phyloP scores from a whole-genome alignment of 768 basidiomycete genomes.

The Daedaleopsis nitida region DNA sequence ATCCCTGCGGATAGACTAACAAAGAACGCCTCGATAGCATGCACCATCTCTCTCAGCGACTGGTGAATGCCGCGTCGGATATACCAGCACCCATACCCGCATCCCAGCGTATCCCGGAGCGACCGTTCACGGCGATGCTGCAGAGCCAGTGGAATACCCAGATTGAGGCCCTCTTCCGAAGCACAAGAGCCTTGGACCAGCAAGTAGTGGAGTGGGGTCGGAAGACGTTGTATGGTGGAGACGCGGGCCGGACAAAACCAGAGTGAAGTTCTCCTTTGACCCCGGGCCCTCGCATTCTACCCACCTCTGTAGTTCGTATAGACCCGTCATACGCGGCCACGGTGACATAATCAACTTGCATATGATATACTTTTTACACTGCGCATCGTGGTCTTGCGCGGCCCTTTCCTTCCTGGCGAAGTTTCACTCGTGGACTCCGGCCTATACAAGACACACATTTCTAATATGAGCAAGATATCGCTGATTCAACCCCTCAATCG shows the following conservation, averaged over 20 bases:
- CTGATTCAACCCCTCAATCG: too few relatives aligned
- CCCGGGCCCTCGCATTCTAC: not conserved
- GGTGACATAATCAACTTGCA: too few relatives aligned
- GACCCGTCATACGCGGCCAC: not conserved
- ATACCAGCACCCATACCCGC: conserved; percentile 26
- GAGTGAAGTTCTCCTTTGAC: not conserved
- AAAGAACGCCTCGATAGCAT: conserved; percentile 14
- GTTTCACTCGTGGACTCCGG: too few relatives aligned
- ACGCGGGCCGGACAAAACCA: conserved; percentile 11
- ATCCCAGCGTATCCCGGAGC: conserved; percentile 27
- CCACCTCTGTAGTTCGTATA: not conserved
- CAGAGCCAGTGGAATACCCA: conserved; percentile 33
- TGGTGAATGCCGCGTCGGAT: conserved; percentile 24
- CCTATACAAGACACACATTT: too few relatives aligned
- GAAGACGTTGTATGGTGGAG: conserved; percentile 26
- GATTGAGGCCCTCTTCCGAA: conserved; percentile 27
- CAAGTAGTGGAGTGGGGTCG: conserved; percentile 26
- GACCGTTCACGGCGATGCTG: conserved; percentile 25
- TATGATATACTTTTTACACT: too few relatives aligned
- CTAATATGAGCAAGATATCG: too few relatives aligned
- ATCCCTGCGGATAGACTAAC: not conserved
- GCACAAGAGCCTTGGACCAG: conserved; percentile 23
- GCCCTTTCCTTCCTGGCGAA: too few relatives aligned
- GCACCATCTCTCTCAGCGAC: conserved; percentile 24
- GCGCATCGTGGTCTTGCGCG: too few relatives aligned